A percentile compares a stretch with the other conserved stretches of the same genome.
Evolutionary conservation across 2,329 filamentous ascomycete genomes (phyloP).

Genomic region (Cordyceps tenuipes): DNA sequence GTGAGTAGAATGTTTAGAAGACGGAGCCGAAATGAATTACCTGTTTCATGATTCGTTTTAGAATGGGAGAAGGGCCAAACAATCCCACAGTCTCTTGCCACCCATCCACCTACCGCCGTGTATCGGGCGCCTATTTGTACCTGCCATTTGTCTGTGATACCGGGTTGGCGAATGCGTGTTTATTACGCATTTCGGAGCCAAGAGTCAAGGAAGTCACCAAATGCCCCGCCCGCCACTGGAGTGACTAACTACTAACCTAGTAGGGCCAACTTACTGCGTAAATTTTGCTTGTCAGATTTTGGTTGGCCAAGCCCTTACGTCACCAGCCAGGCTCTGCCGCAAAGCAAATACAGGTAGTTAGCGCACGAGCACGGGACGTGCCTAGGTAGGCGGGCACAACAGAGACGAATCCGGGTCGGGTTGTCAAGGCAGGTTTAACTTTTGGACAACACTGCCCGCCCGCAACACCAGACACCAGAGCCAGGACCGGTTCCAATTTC

Average conservation of each 20-base stretch:
- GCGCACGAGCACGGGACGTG: slow-evolving; percentile 12
- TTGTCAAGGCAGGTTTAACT: neutral
- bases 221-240: neutral
- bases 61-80: neutral
- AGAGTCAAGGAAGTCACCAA: neutral
- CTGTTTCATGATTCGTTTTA: too few relatives aligned
- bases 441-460: slow-evolving; percentile 8
- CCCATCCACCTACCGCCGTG: neutral
- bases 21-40: neutral
- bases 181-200: neutral
- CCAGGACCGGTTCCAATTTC: neutral
- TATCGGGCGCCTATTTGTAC: neutral
- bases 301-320: slow-evolving; percentile 12
- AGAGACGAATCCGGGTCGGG: slow-evolving; percentile 12
- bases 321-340: slow-evolving; percentile 7
- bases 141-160: neutral
- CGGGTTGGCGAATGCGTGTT: neutral
- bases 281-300: neutral
- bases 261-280: neutral
- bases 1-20: neutral
- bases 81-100: neutral
- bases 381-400: slow-evolving; percentile 2
- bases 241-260: too few relatives aligned
- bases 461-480: neutral
- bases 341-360: slow-evolving; percentile 5